Evolutionary conservation across 169 alveolate species (phyloP).

Genomic region (Plasmodium inui): DNA sequence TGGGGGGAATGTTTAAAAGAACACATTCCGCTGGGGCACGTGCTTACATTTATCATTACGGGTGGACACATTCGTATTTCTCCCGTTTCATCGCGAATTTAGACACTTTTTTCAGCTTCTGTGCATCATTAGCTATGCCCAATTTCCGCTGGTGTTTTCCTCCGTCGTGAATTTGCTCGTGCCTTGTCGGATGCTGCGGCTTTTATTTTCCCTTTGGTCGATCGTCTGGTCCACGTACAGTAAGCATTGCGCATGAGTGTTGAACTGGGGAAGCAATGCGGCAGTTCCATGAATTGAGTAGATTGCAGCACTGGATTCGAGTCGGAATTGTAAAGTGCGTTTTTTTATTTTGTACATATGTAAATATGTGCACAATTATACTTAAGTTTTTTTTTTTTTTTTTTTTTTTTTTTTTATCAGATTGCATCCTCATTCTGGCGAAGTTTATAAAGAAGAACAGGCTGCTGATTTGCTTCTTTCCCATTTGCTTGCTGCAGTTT

Average conservation of each 20-base stretch:
- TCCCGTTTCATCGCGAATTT: neutral
- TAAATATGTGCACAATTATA: neutral
- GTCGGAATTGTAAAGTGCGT: neutral
- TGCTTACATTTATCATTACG: neutral
- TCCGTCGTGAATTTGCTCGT: constrained; percentile 34
- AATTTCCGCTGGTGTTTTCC: constrained; percentile 46
- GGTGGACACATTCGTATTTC: neutral
- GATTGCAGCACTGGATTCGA: neutral
- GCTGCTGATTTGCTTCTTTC: constrained; percentile 36
- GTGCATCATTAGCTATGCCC: constrained; percentile 53
- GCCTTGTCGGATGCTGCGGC: constrained; percentile 15
- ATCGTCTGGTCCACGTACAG: constrained; percentile 59
- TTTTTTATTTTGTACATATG: neutral
- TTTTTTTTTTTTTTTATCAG: constrained; percentile 4
- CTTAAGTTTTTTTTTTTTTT: neutral
- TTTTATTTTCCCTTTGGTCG: constrained; percentile 40
- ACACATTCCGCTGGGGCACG: neutral
- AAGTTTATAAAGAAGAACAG: constrained; percentile 58
- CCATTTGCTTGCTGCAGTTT: constrained; percentile 63
- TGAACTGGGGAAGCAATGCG: neutral
- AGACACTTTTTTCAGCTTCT: constrained; percentile 64
- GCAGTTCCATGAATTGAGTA: neutral
- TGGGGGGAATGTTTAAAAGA: neutral
- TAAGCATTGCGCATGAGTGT: neutral
- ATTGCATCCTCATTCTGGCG: constrained; percentile 58